A percentile compares a stretch with the other conserved stretches of the same genome.
These are phyloP conservation scores for Magnolia kwangsiensis DNA, from an alignment of 164 flowering plant genomes.

Conservation along the genomic window DNA sequence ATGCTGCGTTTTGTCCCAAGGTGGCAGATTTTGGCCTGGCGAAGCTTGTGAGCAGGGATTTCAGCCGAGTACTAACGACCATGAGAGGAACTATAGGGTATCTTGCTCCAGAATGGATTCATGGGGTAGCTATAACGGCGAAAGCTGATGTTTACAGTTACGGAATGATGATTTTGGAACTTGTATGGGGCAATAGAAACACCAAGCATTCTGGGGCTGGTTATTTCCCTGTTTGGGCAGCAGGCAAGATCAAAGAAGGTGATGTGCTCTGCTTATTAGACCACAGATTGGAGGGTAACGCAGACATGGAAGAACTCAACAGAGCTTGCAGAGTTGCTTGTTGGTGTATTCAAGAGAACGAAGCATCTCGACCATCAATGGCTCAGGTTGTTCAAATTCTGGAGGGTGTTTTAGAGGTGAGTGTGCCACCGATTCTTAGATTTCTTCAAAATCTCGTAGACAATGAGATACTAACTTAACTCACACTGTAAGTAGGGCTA, in stretches of 20 bases:
- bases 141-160: constrained; percentile 41
- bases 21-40: constrained; percentile 40
- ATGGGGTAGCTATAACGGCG: constrained; percentile 30
- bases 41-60: constrained; percentile 31
- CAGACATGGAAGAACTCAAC: constrained; percentile 22
- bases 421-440: constrained; percentile 29
- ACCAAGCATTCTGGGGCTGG: constrained; percentile 7
- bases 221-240: constrained; percentile 33
- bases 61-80: constrained; percentile 33
- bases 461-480: no score
- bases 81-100: constrained; percentile 43
- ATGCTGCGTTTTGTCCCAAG: constrained; percentile 28
- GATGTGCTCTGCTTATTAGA: constrained; percentile 20
- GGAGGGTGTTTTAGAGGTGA: constrained; percentile 32
- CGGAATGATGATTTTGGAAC: constrained; percentile 34
- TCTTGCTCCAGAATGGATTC: constrained; percentile 39
- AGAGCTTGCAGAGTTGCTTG: constrained; percentile 28
- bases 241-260: constrained; percentile 16
- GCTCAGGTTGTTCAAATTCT: constrained; percentile 38
- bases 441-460: constrained; percentile 13
- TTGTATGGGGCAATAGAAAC: constrained; percentile 35
- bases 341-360: constrained; percentile 40
- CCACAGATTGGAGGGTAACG: constrained; percentile 22
- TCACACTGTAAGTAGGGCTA: no score
- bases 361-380: constrained; percentile 31